Conservation (phyloP, 345 rosid species). For the Salix arbutifolia region DNA sequence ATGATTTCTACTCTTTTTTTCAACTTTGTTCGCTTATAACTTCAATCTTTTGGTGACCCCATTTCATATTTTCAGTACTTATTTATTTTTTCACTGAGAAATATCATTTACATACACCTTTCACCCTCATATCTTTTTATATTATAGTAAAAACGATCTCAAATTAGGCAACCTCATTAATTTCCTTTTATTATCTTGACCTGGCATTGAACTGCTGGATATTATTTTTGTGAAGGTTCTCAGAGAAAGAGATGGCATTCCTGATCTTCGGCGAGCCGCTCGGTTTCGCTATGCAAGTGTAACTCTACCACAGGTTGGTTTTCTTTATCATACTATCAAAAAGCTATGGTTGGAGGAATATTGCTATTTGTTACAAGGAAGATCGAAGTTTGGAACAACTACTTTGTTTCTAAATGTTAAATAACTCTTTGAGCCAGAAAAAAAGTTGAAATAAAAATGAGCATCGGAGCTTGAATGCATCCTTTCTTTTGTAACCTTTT, state of each 20-base stretch:
- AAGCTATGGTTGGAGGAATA: neutral
- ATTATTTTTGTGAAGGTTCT: conserved; percentile 45
- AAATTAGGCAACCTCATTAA: neutral
- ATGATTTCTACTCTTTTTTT: neutral
- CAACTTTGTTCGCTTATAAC: conserved; percentile 3
- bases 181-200: neutral
- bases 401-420: conserved; percentile 7
- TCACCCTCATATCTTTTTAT: no score
- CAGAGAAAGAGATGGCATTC: conserved; percentile 87
- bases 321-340: conserved; percentile 9
- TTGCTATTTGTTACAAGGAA: conserved; percentile 6
- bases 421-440: conserved; percentile 7
- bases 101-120: no score
- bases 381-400: conserved; percentile 9
- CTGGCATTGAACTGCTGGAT: conserved; percentile 5
- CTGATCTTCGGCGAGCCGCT: conserved; percentile 83
- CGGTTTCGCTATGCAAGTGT: conserved; percentile 82
- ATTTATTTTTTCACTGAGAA: neutral
- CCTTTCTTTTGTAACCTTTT: conserved; percentile 10
- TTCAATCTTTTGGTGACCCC: neutral
- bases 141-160: neutral
- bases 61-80: neutral
- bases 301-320: conserved; percentile 71
- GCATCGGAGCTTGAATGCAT: neutral
- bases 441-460: neutral